Evolutionary conservation across 2,329 filamentous ascomycete genomes (phyloP).

Genomic region (Pestalotiopsis fici): DNA sequence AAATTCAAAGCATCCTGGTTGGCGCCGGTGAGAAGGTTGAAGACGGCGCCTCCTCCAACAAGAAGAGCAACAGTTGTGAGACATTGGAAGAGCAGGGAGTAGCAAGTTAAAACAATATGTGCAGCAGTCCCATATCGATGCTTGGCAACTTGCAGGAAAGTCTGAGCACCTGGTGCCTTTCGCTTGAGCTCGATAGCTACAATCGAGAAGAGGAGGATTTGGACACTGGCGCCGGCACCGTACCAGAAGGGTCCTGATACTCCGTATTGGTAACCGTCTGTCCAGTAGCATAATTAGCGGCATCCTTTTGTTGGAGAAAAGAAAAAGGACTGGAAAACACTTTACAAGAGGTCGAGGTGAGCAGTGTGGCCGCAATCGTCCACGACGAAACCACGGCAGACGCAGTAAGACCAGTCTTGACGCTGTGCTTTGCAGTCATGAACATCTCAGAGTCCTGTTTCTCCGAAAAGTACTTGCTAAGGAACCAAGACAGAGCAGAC

Average conservation of each 20-base stretch:
- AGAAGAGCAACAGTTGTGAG: slow-evolving; percentile 86
- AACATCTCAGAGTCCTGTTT: slow-evolving; percentile 90
- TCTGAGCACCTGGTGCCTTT: slow-evolving; percentile 81
- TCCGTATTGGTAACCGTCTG: slow-evolving; percentile 74
- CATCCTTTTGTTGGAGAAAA: background rate
- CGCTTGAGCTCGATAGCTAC: slow-evolving; percentile 86
- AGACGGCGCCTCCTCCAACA: slow-evolving; percentile 76
- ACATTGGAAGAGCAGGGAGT: slow-evolving; percentile 80
- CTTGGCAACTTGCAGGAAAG: slow-evolving; percentile 78
- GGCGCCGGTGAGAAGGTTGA: slow-evolving; percentile 69
- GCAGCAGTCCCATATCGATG: slow-evolving; percentile 70
- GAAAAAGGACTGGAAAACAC: background rate
- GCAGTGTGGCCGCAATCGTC: slow-evolving; percentile 84
- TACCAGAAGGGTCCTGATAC: slow-evolving; percentile 63
- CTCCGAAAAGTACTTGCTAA: slow-evolving; percentile 56
- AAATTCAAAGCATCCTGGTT: slow-evolving; percentile 80
- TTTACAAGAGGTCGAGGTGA: slow-evolving; percentile 64
- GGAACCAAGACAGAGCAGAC: slow-evolving; percentile 69
- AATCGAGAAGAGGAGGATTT: slow-evolving; percentile 85
- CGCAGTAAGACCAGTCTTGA: slow-evolving; percentile 84
- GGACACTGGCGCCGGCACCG: slow-evolving; percentile 70
- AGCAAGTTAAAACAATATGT: slow-evolving; percentile 69
- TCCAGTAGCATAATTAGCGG: slow-evolving; percentile 26
- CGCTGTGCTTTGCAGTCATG: slow-evolving; percentile 79
- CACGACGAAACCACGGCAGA: slow-evolving; percentile 85